Percentiles rank a stretch among this genome's conserved stretches.
Conservation (phyloP, 73 alveolate species). For the Paramecium biaurelia region DNA sequence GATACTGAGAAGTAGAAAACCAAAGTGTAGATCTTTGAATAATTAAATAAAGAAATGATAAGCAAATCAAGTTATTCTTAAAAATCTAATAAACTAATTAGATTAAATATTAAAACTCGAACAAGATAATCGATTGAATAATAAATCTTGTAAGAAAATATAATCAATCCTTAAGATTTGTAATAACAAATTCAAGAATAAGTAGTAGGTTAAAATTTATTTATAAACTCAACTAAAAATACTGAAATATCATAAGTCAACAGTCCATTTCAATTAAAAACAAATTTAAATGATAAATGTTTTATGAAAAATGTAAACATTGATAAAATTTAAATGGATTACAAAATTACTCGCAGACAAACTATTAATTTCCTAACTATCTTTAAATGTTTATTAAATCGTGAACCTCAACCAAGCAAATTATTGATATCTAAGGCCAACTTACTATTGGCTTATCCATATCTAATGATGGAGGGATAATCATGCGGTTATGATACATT, state of each 20-base stretch:
- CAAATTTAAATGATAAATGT: background rate
- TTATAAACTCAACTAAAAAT: background rate
- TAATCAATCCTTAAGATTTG: background rate
- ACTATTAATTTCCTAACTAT: background rate
- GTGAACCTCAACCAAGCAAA: background rate
- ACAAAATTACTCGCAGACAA: background rate
- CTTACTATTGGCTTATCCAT: constrained; percentile 18
- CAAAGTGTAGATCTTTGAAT: background rate
- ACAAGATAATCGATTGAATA: background rate
- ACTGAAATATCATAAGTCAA: background rate
- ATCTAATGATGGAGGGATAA: constrained; percentile 22
- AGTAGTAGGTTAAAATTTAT: background rate
- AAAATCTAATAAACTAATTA: background rate
- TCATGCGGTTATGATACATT: background rate
- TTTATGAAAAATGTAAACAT: background rate
- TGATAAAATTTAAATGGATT: constrained; percentile 28
- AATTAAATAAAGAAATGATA: background rate
- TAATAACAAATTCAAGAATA: background rate
- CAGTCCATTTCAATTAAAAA: background rate
- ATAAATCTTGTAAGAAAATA: background rate
- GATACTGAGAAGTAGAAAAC: background rate
- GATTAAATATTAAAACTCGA: background rate
- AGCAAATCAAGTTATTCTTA: background rate
- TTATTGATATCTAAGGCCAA: background rate
- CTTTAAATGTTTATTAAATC: background rate